Conservation (phyloP, 2,329 filamentous ascomycete species). For the Xylariomycetidae sp. region DNA sequence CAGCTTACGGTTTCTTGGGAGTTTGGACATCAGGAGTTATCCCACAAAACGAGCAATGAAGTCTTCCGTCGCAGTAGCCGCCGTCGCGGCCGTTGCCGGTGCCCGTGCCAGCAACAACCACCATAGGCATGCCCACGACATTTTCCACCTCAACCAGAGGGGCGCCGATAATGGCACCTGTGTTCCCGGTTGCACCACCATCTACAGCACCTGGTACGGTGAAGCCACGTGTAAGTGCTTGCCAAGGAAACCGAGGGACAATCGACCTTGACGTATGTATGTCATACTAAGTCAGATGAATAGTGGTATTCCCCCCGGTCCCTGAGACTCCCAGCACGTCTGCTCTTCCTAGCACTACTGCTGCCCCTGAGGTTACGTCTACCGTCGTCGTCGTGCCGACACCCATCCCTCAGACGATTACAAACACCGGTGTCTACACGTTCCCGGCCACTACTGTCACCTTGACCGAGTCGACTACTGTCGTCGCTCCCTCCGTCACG, state of each 20-base stretch:
- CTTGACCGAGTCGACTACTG: constrained; percentile 62
- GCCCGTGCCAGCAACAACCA: constrained; percentile 50
- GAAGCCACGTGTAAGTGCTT: constrained; percentile 61
- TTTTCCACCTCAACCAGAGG: constrained; percentile 50
- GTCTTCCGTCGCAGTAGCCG: constrained; percentile 62
- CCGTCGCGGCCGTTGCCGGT: constrained; percentile 56
- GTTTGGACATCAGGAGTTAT: constrained; percentile 18
- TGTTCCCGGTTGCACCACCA: constrained; percentile 70
- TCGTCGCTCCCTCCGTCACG: constrained; percentile 60
- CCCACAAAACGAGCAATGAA: constrained; percentile 59
- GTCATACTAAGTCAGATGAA: constrained; percentile 20
- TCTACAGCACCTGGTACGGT: constrained; percentile 67
- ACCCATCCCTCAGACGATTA: constrained; percentile 48
- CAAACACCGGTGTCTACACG: constrained; percentile 69
- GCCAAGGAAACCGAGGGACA: constrained; percentile 11
- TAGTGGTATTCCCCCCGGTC: constrained; percentile 35
- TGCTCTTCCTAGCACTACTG: constrained; percentile 10
- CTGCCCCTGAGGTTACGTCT: constrained; percentile 23
- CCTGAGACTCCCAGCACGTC: constrained; percentile 19
- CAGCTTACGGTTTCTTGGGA: constrained; percentile 23
- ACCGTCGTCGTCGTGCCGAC: constrained; percentile 47
- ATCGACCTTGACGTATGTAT: too few relatives aligned
- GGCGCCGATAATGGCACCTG: constrained; percentile 43
- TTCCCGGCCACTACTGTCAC: constrained; percentile 69
- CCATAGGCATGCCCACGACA: constrained; percentile 59